Percentiles rank a stretch among this genome's conserved stretches.
These are phyloP conservation scores for Phytophthora uliginosa DNA, from an alignment of 352 stramenopile genomes.

Conservation along the genomic window DNA sequence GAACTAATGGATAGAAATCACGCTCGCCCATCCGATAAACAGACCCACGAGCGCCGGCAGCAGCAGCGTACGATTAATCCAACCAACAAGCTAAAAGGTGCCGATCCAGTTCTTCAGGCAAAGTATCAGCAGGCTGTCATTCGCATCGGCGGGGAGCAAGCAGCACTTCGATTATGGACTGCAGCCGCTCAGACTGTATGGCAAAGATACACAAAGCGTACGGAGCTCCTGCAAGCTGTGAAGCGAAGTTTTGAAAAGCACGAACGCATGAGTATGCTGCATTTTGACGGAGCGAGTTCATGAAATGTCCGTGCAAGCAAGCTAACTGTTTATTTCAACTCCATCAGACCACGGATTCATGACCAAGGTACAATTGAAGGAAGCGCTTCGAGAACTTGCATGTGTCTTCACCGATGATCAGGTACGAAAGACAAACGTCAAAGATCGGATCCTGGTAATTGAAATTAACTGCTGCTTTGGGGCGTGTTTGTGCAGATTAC, in stretches of 20 bases:
- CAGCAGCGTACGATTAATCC: conserved; percentile 3
- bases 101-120: conserved; percentile 16
- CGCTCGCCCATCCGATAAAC: conserved; percentile 19
- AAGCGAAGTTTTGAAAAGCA: conserved; percentile 73
- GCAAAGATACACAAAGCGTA: conserved; percentile 54
- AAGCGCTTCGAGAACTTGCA: conserved; percentile 54
- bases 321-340: neutral
- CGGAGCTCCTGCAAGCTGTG: conserved; percentile 57
- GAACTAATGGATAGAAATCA: conserved; percentile 9
- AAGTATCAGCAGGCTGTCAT: conserved; percentile 59
- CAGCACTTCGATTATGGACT: conserved; percentile 46
- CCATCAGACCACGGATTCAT: conserved; percentile 51
- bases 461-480: neutral
- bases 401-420: conserved; percentile 75
- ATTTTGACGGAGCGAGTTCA: neutral
- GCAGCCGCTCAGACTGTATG: conserved; percentile 47
- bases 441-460: neutral
- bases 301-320: neutral
- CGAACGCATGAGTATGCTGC: conserved; percentile 48
- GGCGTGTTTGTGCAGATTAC: conserved; percentile 37
- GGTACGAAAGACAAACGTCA: conserved; percentile 25
- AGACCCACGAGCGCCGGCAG: conserved; percentile 8
- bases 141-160: conserved; percentile 41
- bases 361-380: conserved; percentile 63
- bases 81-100: conserved; percentile 12